phyloP scores from a whole-genome alignment of 164 flowering plant genomes.

The Magnolia sinica region DNA sequence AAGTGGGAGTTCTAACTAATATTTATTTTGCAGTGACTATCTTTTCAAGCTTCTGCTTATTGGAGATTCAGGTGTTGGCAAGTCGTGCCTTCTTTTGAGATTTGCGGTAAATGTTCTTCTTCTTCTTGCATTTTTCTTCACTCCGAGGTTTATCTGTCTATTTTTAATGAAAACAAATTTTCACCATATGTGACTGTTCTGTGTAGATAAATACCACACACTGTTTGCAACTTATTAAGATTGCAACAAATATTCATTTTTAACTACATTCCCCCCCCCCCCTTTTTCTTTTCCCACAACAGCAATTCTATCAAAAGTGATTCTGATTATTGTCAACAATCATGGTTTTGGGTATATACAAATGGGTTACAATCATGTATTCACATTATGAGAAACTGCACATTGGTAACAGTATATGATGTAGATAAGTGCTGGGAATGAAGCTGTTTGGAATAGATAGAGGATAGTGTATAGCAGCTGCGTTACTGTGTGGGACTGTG shows the following conservation, averaged over 20 bases:
- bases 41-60: conserved; percentile 43
- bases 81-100: conserved; percentile 40
- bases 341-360: too few species aligned
- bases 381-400: too few species aligned
- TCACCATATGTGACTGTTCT: background rate
- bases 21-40: conserved; percentile 31
- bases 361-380: too few species aligned
- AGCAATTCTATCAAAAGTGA: too few species aligned
- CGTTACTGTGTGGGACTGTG: too few species aligned
- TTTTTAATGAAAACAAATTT: background rate
- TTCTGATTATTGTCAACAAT: too few species aligned
- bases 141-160: background rate
- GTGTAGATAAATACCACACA: background rate
- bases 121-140: background rate
- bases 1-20: background rate
- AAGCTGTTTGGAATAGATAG: too few species aligned
- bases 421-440: too few species aligned
- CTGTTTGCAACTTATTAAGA: too few species aligned
- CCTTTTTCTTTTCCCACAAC: background rate
- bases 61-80: conserved; percentile 45
- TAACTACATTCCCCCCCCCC: too few species aligned
- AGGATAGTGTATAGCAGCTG: too few species aligned
- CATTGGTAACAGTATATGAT: too few species aligned
- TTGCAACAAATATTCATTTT: background rate
- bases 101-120: conserved; percentile 29